Base-by-base conservation (phyloP, 2,329 filamentous ascomycete species). In the Bipolaris cookei region DNA sequence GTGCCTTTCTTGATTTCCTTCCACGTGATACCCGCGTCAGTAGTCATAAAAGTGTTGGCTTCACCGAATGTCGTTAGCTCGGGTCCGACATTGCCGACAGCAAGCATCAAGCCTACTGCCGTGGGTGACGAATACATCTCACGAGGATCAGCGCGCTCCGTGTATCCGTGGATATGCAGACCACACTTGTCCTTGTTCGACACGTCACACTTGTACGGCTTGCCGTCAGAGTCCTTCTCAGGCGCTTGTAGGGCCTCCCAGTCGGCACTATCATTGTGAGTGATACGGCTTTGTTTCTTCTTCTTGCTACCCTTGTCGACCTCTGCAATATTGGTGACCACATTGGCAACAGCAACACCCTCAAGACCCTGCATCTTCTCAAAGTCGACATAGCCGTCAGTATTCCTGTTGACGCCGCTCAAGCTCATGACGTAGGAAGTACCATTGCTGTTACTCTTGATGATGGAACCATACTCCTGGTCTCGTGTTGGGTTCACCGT, bases 371-470 rank as follows among this genome's bases (percentile, higher is more conserved):
- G 85, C 82, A 97, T 92, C 80, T 96, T 97, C 75, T 99, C 95
- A 76, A 96, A 99, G 73, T 99, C 95, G 42, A 97, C 94, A 70
- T 88, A 97, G 41, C 88, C 92, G 1, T 75, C 67, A 11, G 83
- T 80, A 71, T 97, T 88, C 66, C 91, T 86, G 76, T 98, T 97
- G 71, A 98, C 92, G 18, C 86, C 86, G 46, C 86, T 81, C 21
- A 95, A 82, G 76, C 91, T 96, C 63, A 96, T 81, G 11, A 97
- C 91, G 70, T 97, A 99, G 1, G 90, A 95, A 0, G 95, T 99
- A 51, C 95, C 95, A 72, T 99, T 98, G 68, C 92, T 97, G 80
- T 99, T 99, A 72, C 92, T 97, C 85, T 98, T 99, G 77, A 99
- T 87, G 66, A 99, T 91, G 21, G 90, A 89, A 35, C 95, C 95